Conservation (phyloP, 2,329 filamentous ascomycete species). For the Phialophora tarda region DNA sequence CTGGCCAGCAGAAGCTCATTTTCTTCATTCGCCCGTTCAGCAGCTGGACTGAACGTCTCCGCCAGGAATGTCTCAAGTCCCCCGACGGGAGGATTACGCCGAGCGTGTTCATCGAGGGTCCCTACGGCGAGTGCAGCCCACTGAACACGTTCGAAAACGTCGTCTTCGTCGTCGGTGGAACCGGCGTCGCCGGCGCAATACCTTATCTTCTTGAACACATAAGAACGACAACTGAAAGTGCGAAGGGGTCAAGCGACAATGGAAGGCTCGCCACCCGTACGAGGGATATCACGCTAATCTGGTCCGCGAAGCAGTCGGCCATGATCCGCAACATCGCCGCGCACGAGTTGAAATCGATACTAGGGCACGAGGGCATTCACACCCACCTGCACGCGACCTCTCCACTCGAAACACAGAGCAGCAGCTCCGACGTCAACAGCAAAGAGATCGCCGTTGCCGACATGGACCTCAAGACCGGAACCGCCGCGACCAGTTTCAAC, state of each 20-base stretch:
- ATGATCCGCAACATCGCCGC: conserved; percentile 43
- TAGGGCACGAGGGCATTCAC: conserved; percentile 43
- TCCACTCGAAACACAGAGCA: background rate
- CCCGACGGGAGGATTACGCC: conserved; percentile 40
- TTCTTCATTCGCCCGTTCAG: conserved; percentile 59
- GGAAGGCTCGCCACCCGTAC: conserved; percentile 31
- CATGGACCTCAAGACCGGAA: conserved; percentile 23
- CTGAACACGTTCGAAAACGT: conserved; percentile 57
- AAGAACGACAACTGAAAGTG: background rate
- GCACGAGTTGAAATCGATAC: conserved; percentile 41
- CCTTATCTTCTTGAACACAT: conserved; percentile 47
- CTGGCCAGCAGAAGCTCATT: conserved; percentile 46
- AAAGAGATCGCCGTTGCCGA: background rate
- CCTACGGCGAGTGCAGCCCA: conserved; percentile 54
- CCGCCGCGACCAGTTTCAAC: conserved; percentile 4
- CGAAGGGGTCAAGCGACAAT: background rate
- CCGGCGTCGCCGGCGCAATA: conserved; percentile 52
- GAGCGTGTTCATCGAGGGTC: conserved; percentile 57
- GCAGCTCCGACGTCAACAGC: background rate
- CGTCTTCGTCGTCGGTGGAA: conserved; percentile 54
- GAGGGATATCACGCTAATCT: conserved; percentile 45
- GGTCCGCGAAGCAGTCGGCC: conserved; percentile 44
- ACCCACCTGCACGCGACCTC: conserved; percentile 44
- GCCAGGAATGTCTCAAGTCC: conserved; percentile 44
- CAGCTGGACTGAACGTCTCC: conserved; percentile 58